These are phyloP conservation scores for Chenopodium berlandieri DNA, from an alignment of 148 eudicot species.

Conservation along the genomic window DNA sequence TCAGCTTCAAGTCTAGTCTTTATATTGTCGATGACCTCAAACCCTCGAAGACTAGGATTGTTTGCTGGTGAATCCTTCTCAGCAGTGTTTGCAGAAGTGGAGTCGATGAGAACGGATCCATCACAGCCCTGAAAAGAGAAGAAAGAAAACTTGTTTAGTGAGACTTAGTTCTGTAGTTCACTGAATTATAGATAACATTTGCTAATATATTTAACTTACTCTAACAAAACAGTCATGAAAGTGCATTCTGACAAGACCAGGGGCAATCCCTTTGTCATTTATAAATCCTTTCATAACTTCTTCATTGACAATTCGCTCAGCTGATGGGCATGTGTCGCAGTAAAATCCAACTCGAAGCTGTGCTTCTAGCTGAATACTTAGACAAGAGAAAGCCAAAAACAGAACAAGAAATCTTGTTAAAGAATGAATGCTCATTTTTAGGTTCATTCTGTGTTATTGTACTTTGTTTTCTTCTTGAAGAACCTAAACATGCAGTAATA, in stretches of 20 bases:
- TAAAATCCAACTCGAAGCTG: constrained; percentile 53
- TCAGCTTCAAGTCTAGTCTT: constrained; percentile 55
- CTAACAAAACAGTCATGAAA: constrained; percentile 73
- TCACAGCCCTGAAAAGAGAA: constrained; percentile 59
- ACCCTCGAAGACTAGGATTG: constrained; percentile 68
- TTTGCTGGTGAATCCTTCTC: constrained; percentile 77
- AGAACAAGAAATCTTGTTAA: constrained; percentile 1
- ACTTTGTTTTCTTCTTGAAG: neutral
- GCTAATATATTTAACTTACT: constrained; percentile 27
- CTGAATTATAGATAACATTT: neutral
- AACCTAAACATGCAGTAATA: neutral
- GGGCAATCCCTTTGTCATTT: constrained; percentile 41
- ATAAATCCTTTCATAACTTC: constrained; percentile 39
- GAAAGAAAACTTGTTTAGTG: neutral
- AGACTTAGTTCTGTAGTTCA: neutral
- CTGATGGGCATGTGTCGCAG: constrained; percentile 31
- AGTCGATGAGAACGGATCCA: constrained; percentile 75
- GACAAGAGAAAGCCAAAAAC: constrained; percentile 24
- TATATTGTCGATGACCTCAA: constrained; percentile 67
- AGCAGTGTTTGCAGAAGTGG: constrained; percentile 58
- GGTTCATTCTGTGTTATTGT: neutral
- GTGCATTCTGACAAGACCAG: constrained; percentile 58
- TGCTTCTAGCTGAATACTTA: constrained; percentile 35
- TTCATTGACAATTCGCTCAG: constrained; percentile 43
- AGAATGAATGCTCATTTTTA: constrained; percentile 7